Percentiles rank a stretch among this genome's conserved stretches.
Evolutionary conservation across 2,329 filamentous ascomycete genomes (phyloP).

Genomic region (Penicillium rolfsii): DNA sequence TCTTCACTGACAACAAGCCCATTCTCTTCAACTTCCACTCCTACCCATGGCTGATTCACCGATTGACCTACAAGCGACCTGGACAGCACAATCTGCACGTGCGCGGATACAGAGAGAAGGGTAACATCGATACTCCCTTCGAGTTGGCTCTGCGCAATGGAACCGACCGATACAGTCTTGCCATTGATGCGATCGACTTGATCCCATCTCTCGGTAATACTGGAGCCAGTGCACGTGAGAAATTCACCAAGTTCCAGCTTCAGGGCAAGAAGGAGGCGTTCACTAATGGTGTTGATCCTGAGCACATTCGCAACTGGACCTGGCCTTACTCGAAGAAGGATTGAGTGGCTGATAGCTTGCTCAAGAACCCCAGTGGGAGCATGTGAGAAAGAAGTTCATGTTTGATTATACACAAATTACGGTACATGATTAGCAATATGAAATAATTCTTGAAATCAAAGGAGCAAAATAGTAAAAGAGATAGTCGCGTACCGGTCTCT

Average conservation of each 20-base stretch:
- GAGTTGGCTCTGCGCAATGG: constrained; percentile 78
- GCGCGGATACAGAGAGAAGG: constrained; percentile 80
- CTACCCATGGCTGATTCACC: constrained; percentile 79
- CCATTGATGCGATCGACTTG: constrained; percentile 75
- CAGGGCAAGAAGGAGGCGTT: constrained; percentile 66
- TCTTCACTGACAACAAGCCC: constrained; percentile 74
- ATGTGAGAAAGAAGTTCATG: background rate
- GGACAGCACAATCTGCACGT: constrained; percentile 71
- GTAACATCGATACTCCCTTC: constrained; percentile 79
- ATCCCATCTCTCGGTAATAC: constrained; percentile 66
- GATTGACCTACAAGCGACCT: constrained; percentile 74
- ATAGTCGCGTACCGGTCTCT: no score
- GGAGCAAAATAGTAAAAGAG: background rate
- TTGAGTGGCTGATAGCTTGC: background rate
- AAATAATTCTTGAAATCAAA: background rate
- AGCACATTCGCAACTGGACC: constrained; percentile 66
- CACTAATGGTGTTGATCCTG: constrained; percentile 71
- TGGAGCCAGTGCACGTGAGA: constrained; percentile 64
- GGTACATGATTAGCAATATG: background rate
- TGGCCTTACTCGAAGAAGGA: constrained; percentile 56
- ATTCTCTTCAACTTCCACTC: constrained; percentile 85
- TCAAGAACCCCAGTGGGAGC: background rate
- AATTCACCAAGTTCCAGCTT: constrained; percentile 67
- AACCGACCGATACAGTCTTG: constrained; percentile 75
- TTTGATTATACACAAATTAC: background rate